Percentiles rank a stretch among this genome's conserved stretches.
Conservation (phyloP, 768 basidiomycete genomes). For the Kwoniella bestiolae region DNA sequence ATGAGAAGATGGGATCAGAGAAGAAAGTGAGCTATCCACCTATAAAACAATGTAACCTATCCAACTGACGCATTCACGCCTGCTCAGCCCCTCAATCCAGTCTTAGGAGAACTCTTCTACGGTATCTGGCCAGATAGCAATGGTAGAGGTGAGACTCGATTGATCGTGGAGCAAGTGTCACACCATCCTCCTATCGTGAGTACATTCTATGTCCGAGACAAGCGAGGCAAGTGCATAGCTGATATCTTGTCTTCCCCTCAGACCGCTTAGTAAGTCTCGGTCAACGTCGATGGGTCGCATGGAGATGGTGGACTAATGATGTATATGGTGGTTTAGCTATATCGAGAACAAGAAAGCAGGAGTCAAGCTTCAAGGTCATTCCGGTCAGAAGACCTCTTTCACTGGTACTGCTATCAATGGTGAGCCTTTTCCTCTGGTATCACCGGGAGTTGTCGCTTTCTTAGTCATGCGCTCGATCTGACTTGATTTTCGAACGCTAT, state of each 20-base stretch:
- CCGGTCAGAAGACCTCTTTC: conserved; percentile 94
- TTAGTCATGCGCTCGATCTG: background rate
- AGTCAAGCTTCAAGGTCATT: conserved; percentile 78
- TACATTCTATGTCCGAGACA: background rate
- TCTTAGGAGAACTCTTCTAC: conserved; percentile 84
- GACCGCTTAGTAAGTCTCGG: conserved; percentile 55
- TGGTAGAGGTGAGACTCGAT: conserved; percentile 75
- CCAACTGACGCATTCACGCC: background rate
- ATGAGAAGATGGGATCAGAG: conserved; percentile 94
- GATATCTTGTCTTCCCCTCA: conserved; percentile 14
- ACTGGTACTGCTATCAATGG: conserved; percentile 65
- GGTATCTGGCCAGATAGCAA: conserved; percentile 79
- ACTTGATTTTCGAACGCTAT: conserved; percentile 37
- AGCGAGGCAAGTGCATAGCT: conserved; percentile 13
- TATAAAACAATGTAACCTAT: too few species aligned
- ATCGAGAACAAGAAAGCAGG: conserved; percentile 81
- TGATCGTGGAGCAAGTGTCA: conserved; percentile 93
- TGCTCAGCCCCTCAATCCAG: conserved; percentile 87
- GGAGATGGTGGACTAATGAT: background rate
- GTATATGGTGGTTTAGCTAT: conserved; percentile 63
- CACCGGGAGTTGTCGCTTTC: too few species aligned
- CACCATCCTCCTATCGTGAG: conserved; percentile 69
- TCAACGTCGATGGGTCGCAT: background rate
- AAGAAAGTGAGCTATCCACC: conserved; percentile 72
- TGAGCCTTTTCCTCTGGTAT: conserved; percentile 31